Evolutionary conservation across 176 grass and related monocot genomes (phyloP).

Genomic region (Aegilops umbellulata): DNA sequence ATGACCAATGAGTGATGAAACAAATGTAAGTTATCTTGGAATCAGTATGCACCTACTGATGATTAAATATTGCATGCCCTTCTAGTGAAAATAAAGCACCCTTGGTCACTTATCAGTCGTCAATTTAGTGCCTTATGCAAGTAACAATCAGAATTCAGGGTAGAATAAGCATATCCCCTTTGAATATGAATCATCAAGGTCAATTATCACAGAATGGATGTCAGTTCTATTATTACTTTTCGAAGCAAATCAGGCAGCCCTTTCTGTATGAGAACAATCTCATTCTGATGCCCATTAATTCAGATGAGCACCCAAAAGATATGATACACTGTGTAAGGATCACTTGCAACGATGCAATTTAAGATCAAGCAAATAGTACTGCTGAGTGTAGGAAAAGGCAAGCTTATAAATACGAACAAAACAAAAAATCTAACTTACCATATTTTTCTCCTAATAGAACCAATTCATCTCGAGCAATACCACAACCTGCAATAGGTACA

Average conservation of each 20-base stretch:
- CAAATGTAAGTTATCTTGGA: no score
- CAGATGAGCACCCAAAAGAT: conserved; percentile 9
- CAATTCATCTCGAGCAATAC: conserved; percentile 91
- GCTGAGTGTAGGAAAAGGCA: not conserved
- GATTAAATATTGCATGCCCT: no score
- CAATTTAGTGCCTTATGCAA: not conserved
- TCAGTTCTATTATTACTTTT: not conserved
- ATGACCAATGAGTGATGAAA: no score
- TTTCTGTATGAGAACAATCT: conserved; percentile 7
- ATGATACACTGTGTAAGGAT: conserved; percentile 17
- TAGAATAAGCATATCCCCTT: no score
- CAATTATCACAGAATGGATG: not conserved
- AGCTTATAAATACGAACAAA: conserved; percentile 10
- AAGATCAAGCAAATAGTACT: conserved; percentile 2
- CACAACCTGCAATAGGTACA: conserved; percentile 58
- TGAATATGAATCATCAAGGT: not conserved
- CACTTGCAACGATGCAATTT: conserved; percentile 21
- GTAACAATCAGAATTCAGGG: not conserved
- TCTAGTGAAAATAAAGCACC: no score
- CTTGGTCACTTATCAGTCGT: not conserved
- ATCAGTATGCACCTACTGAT: no score
- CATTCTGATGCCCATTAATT: not conserved
- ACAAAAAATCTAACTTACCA: conserved; percentile 31
- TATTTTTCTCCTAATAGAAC: conserved; percentile 89
- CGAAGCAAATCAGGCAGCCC: conserved; percentile 3